These are phyloP conservation scores for Termitomyces sp. DNA, from an alignment of 768 basidiomycete genomes.

Conservation along the genomic window DNA sequence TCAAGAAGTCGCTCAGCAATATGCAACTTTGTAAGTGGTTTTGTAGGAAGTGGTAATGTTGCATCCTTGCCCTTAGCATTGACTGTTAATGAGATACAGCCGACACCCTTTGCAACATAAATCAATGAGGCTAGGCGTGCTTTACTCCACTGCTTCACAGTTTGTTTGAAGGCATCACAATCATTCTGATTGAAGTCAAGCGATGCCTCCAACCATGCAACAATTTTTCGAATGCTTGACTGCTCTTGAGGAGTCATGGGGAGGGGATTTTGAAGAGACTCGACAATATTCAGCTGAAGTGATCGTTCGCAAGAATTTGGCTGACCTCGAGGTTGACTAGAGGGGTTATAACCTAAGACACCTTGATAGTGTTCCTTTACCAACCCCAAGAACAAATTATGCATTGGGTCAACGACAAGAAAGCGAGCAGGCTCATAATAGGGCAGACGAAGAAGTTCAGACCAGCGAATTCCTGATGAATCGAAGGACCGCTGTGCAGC, in stretches of 20 bases:
- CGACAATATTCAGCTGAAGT: not conserved
- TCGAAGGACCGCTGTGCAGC: conserved; percentile 14
- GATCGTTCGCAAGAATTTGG: not conserved
- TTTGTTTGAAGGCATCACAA: not conserved
- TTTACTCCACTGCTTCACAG: not conserved
- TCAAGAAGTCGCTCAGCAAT: not conserved
- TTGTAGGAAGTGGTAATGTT: not conserved
- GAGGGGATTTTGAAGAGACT: not conserved
- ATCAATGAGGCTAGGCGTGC: not conserved
- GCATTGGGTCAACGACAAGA: too few species aligned
- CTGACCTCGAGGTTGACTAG: not conserved
- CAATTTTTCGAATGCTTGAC: not conserved
- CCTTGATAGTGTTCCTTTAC: conserved; percentile 15
- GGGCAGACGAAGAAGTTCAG: conserved; percentile 21
- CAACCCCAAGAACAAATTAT: conserved; percentile 11
- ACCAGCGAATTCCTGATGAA: conserved; percentile 21
- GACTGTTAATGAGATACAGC: too few species aligned
- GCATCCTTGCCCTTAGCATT: not conserved
- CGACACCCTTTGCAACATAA: too few species aligned
- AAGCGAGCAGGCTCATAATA: conserved; percentile 23
- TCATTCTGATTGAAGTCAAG: not conserved
- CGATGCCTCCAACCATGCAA: not conserved
- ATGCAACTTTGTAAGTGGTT: not conserved
- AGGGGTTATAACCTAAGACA: conserved; percentile 13
- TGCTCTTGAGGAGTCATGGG: not conserved